phyloP scores from a whole-genome alignment of 306 rosid species.

The Vigna nakashimae region DNA sequence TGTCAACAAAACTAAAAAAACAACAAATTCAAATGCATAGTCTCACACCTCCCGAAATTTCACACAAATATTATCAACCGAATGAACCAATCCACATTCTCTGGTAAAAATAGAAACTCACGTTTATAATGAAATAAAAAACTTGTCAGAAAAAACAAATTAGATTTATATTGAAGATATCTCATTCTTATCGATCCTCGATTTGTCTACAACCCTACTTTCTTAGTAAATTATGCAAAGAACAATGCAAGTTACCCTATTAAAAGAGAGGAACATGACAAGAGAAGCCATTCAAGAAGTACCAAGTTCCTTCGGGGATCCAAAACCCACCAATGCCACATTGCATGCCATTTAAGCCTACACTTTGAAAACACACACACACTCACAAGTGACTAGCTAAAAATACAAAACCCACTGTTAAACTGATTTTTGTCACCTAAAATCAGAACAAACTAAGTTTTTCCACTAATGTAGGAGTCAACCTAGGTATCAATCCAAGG shows the following conservation, averaged over 20 bases:
- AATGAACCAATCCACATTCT: not conserved
- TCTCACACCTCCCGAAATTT: not conserved
- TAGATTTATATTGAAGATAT: not conserved
- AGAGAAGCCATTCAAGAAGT: not conserved
- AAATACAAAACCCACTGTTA: not conserved
- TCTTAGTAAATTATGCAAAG: conserved; percentile 4
- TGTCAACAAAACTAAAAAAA: no score
- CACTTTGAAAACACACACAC: not conserved
- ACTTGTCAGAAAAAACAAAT: not conserved
- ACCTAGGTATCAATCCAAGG: not conserved
- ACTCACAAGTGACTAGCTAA: not conserved
- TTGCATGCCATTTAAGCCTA: not conserved
- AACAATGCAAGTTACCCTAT: conserved; percentile 2
- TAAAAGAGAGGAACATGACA: not conserved
- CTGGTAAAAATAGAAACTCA: not conserved
- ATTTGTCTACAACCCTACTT: not conserved
- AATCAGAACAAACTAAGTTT: no score
- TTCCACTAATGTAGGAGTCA: not conserved
- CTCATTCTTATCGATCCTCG: not conserved
- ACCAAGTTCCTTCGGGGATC: not conserved
- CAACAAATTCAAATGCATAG: not conserved
- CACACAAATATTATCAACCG: not conserved
- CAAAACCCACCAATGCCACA: not conserved
- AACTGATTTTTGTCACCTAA: no score
- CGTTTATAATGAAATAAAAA: not conserved